phyloP scores from a whole-genome alignment of 2,329 filamentous ascomycete species.

The Fusarium anthophilum region DNA sequence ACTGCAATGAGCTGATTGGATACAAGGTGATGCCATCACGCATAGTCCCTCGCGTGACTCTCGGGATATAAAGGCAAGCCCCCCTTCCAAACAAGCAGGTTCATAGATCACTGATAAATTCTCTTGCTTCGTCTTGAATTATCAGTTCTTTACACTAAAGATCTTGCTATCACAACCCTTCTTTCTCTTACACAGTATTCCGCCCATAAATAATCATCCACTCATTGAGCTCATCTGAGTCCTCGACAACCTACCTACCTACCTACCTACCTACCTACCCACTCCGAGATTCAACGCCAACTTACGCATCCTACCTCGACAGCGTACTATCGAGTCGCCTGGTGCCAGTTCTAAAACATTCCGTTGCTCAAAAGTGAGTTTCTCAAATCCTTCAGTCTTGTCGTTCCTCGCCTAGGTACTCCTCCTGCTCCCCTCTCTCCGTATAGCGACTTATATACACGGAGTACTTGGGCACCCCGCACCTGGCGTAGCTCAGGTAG shows the following conservation, averaged over 20 bases:
- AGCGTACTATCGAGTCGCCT: background rate
- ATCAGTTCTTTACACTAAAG: background rate
- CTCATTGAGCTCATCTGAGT: background rate
- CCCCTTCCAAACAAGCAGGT: constrained; percentile 15
- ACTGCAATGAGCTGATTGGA: constrained; percentile 43
- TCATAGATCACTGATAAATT: background rate
- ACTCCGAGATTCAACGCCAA: background rate
- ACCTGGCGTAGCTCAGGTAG: constrained; percentile 5
- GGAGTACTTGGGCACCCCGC: constrained; percentile 37
- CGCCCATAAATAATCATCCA: background rate
- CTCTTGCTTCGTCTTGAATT: background rate
- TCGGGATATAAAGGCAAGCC: constrained; percentile 40
- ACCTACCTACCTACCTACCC: background rate
- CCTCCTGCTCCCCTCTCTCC: background rate
- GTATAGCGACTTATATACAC: constrained; percentile 27
- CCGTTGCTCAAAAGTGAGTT: constrained; percentile 29
- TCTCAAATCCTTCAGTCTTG: background rate
- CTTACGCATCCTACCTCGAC: constrained; percentile 8
- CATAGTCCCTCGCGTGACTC: constrained; percentile 40
- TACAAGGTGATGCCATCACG: constrained; percentile 41
- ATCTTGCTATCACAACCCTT: background rate
- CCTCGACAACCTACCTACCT: background rate
- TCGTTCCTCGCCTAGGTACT: background rate
- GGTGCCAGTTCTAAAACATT: constrained; percentile 3
- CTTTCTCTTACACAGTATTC: background rate